Conservation (phyloP, 2,329 filamentous ascomycete genomes). For the Microdochium nivale region DNA sequence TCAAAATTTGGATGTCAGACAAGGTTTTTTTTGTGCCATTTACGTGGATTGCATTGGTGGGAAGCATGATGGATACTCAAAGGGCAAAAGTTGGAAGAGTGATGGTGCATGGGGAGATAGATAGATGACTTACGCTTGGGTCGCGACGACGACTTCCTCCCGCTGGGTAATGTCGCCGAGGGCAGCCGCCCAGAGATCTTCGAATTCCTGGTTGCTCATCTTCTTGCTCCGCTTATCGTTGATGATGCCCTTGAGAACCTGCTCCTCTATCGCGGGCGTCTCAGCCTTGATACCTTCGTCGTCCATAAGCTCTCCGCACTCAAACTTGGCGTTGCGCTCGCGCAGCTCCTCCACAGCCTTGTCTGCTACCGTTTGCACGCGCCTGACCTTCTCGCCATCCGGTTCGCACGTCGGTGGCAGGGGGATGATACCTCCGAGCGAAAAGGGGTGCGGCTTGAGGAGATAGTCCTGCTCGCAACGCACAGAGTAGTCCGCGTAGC, state of each 20-base stretch:
- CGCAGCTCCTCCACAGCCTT: constrained; percentile 80
- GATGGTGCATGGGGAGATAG: not conserved
- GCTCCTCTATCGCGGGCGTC: constrained; percentile 53
- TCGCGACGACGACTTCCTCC: constrained; percentile 49
- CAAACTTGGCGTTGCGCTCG: constrained; percentile 77
- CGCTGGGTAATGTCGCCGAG: constrained; percentile 61
- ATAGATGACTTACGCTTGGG: constrained; percentile 39
- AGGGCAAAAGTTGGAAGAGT: no score
- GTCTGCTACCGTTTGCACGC: constrained; percentile 80
- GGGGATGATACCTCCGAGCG: constrained; percentile 71
- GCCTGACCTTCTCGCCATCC: constrained; percentile 83
- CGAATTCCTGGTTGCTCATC: constrained; percentile 82
- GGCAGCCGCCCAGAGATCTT: constrained; percentile 73
- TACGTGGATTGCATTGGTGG: constrained; percentile 14
- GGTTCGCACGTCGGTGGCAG: constrained; percentile 88
- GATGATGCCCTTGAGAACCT: constrained; percentile 70
- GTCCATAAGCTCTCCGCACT: constrained; percentile 69
- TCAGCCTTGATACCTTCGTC: constrained; percentile 51
- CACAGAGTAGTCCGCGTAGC: constrained; percentile 68
- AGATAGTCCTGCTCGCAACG: constrained; percentile 84
- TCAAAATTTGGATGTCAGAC: not conserved
- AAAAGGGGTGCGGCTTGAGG: constrained; percentile 73
- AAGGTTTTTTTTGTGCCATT: constrained; percentile 2
- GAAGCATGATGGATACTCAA: no score
- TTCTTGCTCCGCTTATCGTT: constrained; percentile 69